phyloP scores from a whole-genome alignment of 2,329 filamentous ascomycete species.

The Aureobasidium sp. region DNA sequence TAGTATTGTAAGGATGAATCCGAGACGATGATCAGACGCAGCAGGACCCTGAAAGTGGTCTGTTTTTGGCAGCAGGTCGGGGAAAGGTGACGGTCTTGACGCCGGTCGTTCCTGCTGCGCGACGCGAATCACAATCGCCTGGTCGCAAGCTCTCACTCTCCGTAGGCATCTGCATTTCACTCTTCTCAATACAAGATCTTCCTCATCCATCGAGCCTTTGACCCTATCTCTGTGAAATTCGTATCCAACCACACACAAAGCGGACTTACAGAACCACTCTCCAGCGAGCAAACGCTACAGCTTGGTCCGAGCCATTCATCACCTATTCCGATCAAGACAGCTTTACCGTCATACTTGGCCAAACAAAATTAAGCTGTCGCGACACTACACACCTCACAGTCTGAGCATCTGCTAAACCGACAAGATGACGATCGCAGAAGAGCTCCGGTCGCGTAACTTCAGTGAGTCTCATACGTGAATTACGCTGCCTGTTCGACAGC shows the following conservation, averaged over 20 bases:
- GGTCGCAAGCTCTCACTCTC: slow-evolving; percentile 2
- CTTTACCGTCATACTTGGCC: slow-evolving; percentile 1
- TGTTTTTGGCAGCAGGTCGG: slow-evolving; percentile 4
- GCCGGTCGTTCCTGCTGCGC: slow-evolving; percentile 11
- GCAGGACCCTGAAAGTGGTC: slow-evolving; percentile 5
- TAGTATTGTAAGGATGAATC: neutral
- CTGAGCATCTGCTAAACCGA: neutral
- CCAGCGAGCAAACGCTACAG: neutral
- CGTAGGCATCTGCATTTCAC: slow-evolving; percentile 1
- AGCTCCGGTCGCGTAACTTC: slow-evolving; percentile 58
- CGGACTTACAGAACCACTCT: neutral
- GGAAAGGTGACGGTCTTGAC: slow-evolving; percentile 5
- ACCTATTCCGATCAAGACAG: slow-evolving; percentile 2
- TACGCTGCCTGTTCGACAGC: slow-evolving; percentile 11
- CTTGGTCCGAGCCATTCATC: neutral
- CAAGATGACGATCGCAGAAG: slow-evolving; percentile 52
- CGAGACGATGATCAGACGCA: neutral
- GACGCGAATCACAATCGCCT: neutral
- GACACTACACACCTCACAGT: neutral
- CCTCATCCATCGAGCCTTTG: neutral
- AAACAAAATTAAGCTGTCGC: neutral
- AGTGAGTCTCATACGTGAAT: slow-evolving; percentile 39
- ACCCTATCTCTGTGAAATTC: neutral
- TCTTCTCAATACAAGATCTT: neutral
- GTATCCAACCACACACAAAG: neutral